These are phyloP conservation scores for Claviceps purpurea DNA, from an alignment of 2,329 filamentous ascomycete genomes.

Conservation along the genomic window DNA sequence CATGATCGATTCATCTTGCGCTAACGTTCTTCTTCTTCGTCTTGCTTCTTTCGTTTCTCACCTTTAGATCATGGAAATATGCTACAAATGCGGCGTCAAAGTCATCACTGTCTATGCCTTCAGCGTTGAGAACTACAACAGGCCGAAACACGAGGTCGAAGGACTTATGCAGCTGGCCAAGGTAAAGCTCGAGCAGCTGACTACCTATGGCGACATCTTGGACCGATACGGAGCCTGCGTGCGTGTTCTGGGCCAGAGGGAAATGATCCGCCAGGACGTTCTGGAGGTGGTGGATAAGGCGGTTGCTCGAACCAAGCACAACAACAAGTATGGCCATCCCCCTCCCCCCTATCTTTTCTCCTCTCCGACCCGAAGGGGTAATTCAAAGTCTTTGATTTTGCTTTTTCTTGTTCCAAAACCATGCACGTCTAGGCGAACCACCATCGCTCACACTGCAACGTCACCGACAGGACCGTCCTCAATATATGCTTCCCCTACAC, in stretches of 20 bases:
- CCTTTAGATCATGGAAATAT: constrained; percentile 76
- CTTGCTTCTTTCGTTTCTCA: neutral
- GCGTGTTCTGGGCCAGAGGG: constrained; percentile 70
- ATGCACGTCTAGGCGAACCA: neutral
- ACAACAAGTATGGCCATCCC: constrained; percentile 50
- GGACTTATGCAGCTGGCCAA: constrained; percentile 97
- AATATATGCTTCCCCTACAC: constrained; percentile 99
- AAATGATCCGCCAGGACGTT: constrained; percentile 76
- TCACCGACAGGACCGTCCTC: constrained; percentile 37
- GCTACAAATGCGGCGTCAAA: constrained; percentile 94
- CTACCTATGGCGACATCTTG: constrained; percentile 83
- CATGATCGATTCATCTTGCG: neutral
- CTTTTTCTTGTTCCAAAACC: neutral
- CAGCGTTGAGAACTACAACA: constrained; percentile 97
- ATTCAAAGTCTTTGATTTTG: neutral
- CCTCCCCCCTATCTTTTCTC: neutral
- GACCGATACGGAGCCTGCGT: constrained; percentile 86
- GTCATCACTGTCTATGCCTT: constrained; percentile 97
- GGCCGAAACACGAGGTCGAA: constrained; percentile 91
- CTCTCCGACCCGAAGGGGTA: no score
- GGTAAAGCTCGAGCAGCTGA: constrained; percentile 80
- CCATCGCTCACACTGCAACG: constrained; percentile 3
- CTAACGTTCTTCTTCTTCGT: neutral
- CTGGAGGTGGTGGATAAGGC: constrained; percentile 78
- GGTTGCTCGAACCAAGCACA: constrained; percentile 73